Conservation (phyloP, 1,139 yeast genomes). For the Hansenula lynferdii region DNA sequence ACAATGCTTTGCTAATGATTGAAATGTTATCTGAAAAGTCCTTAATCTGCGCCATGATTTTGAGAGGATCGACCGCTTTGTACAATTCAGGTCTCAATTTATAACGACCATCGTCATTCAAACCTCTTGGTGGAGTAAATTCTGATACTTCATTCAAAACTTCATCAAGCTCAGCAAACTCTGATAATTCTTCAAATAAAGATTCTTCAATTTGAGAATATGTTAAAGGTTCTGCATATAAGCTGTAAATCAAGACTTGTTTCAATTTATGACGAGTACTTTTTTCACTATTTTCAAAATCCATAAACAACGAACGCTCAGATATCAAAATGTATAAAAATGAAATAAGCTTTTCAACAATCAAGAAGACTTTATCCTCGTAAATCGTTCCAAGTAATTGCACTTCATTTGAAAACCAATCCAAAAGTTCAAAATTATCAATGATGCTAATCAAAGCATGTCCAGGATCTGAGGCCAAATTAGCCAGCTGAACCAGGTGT, state of each 20-base stretch:
- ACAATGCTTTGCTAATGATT: constrained; percentile 29
- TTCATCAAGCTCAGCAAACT: constrained; percentile 2
- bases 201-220: constrained; percentile 43
- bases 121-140: constrained; percentile 48
- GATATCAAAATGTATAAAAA: constrained; percentile 54
- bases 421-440: constrained; percentile 56
- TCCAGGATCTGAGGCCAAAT: constrained; percentile 36
- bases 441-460: constrained; percentile 43
- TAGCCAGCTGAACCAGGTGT: constrained; percentile 51
- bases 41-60: constrained; percentile 25
- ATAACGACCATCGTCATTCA: constrained; percentile 54
- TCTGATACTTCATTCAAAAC: constrained; percentile 42
- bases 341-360: constrained; percentile 48
- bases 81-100: constrained; percentile 43
- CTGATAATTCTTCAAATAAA: background rate
- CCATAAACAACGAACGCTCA: constrained; percentile 46
- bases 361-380: constrained; percentile 49
- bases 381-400: constrained; percentile 42
- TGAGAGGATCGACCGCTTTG: constrained; percentile 34
- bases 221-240: constrained; percentile 50
- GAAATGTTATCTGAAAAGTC: constrained; percentile 40
- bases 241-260: constrained; percentile 38
- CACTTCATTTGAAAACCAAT: constrained; percentile 43
- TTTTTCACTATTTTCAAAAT: constrained; percentile 24
- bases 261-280: constrained; percentile 26